A percentile compares a stretch with the other conserved stretches of the same genome.
Evolutionary conservation across 1,284 basidiomycete genomes (phyloP).

Genomic region (Ganoderma lingzhi): DNA sequence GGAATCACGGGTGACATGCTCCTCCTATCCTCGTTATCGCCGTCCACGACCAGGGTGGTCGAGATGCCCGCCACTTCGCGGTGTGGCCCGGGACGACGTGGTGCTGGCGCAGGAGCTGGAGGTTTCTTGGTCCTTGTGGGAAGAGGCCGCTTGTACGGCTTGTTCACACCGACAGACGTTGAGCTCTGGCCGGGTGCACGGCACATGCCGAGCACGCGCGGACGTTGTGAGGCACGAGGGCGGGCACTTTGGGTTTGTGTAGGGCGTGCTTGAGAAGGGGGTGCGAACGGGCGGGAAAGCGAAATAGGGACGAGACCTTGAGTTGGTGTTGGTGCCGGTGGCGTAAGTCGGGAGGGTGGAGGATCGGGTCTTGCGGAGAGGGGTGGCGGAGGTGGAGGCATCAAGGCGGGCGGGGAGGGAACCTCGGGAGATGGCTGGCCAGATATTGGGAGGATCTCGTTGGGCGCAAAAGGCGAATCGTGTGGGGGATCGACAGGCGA

Average conservation of each 20-base stretch:
- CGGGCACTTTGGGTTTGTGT: slow-evolving; percentile 3
- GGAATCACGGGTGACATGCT: slow-evolving; percentile 17
- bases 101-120: not conserved
- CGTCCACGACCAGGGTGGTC: not conserved
- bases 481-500: not conserved
- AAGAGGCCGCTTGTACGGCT: slow-evolving; percentile 22
- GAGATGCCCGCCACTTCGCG: not conserved
- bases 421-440: not conserved
- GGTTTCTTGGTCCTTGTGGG: not conserved
- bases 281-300: slow-evolving; percentile 15
- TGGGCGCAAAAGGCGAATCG: too few species aligned
- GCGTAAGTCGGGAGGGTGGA: not conserved
- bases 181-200: slow-evolving; percentile 10
- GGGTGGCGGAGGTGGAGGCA: not conserved
- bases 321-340: not conserved
- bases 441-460: not conserved
- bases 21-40: not conserved
- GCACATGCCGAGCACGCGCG: slow-evolving; percentile 26
- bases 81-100: not conserved
- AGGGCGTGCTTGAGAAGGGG: slow-evolving; percentile 17
- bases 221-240: slow-evolving; percentile 16
- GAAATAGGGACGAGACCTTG: not conserved
- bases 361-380: not conserved
- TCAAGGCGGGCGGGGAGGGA: not conserved
- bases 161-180: slow-evolving; percentile 14